These are phyloP conservation scores for Psidium friedrichsthalianum DNA, from an alignment of 345 rosid genomes.

Conservation along the genomic window DNA sequence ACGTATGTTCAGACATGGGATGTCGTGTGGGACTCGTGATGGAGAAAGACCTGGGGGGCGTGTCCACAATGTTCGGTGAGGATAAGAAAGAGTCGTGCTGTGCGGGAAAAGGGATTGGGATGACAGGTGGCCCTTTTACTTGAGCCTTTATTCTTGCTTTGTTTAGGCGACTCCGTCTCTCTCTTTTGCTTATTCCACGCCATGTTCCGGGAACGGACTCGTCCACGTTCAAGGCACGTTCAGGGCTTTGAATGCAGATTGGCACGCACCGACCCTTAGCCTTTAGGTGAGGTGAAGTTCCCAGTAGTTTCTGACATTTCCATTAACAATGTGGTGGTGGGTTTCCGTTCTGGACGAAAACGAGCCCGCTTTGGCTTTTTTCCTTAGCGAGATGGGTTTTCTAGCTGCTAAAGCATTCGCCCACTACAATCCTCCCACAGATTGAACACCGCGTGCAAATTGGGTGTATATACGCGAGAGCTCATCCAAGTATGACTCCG, in stretches of 20 bases:
- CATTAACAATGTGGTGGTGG: background rate
- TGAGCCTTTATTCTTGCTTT: background rate
- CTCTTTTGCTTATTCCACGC: background rate
- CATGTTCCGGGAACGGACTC: background rate
- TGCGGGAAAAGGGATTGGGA: background rate
- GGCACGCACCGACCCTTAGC: background rate
- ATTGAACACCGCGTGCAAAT: background rate
- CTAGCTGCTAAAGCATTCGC: background rate
- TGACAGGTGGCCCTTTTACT: conserved; percentile 3
- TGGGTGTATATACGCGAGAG: background rate
- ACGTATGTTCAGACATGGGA: background rate
- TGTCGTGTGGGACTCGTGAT: background rate
- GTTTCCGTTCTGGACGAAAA: background rate
- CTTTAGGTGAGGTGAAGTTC: background rate
- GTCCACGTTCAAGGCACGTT: background rate
- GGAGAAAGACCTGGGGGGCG: background rate
- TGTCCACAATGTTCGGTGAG: background rate
- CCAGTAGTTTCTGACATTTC: background rate
- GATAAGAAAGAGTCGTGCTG: background rate
- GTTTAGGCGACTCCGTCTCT: background rate
- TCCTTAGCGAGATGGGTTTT: background rate
- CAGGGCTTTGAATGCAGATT: background rate
- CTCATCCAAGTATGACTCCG: background rate
- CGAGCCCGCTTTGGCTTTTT: background rate
- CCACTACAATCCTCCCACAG: background rate